These are phyloP conservation scores for Hyaloperonospora brassicae DNA, from an alignment of 352 stramenopile species.

Conservation along the genomic window DNA sequence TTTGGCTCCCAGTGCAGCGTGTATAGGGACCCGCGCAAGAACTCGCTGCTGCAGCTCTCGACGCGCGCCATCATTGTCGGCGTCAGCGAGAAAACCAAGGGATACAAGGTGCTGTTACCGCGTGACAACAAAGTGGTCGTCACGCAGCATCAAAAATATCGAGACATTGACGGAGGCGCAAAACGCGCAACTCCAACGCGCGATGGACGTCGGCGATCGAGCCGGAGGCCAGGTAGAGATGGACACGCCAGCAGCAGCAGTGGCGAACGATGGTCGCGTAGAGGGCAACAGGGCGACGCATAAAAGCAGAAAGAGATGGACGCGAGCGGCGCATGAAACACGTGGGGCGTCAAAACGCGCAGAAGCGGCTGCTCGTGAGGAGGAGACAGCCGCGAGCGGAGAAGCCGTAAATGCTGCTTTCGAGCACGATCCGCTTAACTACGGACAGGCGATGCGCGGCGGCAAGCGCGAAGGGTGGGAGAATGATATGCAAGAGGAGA, in stretches of 20 bases:
- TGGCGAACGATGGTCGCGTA: too few relatives aligned
- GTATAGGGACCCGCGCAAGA: slow-evolving; percentile 2
- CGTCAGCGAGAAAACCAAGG: slow-evolving; percentile 3
- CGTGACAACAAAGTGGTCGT: neutral
- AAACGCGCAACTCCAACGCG: too few relatives aligned
- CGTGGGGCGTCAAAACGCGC: neutral
- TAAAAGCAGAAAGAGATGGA: too few relatives aligned
- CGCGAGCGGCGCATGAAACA: neutral
- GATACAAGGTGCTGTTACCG: neutral
- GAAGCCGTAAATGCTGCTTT: neutral
- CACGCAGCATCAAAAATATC: neutral
- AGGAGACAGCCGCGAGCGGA: neutral
- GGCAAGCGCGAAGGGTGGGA: neutral
- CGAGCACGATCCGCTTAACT: neutral
- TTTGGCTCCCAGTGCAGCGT: slow-evolving; percentile 6
- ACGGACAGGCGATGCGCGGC: neutral
- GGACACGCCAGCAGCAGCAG: too few relatives aligned
- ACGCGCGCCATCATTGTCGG: too few relatives aligned
- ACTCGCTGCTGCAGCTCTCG: neutral
- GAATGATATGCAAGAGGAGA: neutral
- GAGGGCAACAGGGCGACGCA: too few relatives aligned
- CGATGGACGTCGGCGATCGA: too few relatives aligned
- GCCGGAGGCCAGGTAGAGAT: too few relatives aligned
- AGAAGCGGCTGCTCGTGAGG: neutral
- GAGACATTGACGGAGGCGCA: neutral